Conservation (phyloP, 202 grass and related monocot genomes). For the Elaeis oleifera region DNA sequence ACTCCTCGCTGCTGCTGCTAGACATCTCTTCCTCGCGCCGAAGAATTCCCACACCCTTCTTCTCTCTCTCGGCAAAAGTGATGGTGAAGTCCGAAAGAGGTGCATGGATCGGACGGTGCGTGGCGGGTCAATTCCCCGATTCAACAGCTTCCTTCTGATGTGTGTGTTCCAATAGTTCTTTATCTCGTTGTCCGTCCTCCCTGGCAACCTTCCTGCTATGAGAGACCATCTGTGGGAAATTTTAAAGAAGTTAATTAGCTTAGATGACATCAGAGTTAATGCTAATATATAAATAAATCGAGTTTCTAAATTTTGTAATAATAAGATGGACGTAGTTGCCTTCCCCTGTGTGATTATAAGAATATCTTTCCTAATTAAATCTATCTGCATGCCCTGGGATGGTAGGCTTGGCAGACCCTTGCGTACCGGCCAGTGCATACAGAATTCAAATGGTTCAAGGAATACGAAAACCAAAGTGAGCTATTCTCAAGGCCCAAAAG, state of each 20-base stretch:
- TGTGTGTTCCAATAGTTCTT: slow-evolving; percentile 25
- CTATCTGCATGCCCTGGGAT: too few species aligned
- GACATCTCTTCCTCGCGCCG: background rate
- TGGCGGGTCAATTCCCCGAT: slow-evolving; percentile 3
- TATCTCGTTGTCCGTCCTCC: slow-evolving; percentile 23
- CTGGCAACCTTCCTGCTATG: background rate
- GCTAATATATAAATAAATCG: too few species aligned
- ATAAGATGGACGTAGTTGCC: too few species aligned
- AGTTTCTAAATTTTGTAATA: too few species aligned
- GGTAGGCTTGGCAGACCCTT: too few species aligned
- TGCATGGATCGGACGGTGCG: slow-evolving; percentile 2
- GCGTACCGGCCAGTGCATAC: too few species aligned
- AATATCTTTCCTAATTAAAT: too few species aligned
- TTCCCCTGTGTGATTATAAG: too few species aligned
- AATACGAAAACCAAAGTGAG: too few species aligned
- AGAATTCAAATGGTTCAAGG: too few species aligned
- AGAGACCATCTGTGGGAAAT: slow-evolving; percentile 3
- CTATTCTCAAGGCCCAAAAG: too few species aligned
- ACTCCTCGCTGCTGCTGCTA: background rate
- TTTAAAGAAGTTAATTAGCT: background rate
- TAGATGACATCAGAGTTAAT: too few species aligned
- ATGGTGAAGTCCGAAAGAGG: background rate
- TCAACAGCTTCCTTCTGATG: slow-evolving; percentile 15
- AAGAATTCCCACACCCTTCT: background rate
- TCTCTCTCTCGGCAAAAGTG: background rate